A percentile compares a stretch with the other conserved stretches of the same genome.
Evolutionary conservation across 805 yeast genomes (phyloP).

Genomic region (Vanderwaltozyma verrucispora): DNA sequence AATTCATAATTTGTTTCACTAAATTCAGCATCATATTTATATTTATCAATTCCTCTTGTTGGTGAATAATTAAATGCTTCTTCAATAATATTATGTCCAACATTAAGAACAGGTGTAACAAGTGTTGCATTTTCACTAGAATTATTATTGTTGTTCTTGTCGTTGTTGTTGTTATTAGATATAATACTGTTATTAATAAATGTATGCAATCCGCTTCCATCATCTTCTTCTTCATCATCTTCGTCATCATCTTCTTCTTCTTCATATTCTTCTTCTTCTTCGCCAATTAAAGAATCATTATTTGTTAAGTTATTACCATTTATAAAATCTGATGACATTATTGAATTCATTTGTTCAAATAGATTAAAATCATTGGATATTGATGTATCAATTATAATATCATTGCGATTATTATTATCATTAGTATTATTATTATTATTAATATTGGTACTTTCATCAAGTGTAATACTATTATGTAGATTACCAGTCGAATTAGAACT

Average conservation of each 20-base stretch:
- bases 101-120: too few species aligned
- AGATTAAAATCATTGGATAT: background rate
- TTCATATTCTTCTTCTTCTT: constrained; percentile 1
- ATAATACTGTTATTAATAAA: too few species aligned
- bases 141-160: too few species aligned
- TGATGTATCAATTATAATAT: background rate
- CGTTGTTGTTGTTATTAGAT: too few species aligned
- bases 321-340: background rate
- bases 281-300: background rate
- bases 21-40: too few species aligned
- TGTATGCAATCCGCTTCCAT: too few species aligned
- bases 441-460: too few species aligned
- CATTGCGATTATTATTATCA: background rate
- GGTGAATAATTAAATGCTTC: background rate
- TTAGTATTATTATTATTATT: constrained; percentile 1
- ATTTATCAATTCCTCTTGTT: background rate
- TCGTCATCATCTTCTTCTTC: background rate
- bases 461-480: too few species aligned
- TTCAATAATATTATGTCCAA: too few species aligned
- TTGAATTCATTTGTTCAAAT: constrained; percentile 1
- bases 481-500: too few species aligned
- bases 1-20: background rate
- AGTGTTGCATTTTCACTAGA: too few species aligned
- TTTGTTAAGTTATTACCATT: background rate
- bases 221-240: too few species aligned